Conservation (phyloP, 768 basidiomycete species). For the Cystobasidium tubakii region DNA sequence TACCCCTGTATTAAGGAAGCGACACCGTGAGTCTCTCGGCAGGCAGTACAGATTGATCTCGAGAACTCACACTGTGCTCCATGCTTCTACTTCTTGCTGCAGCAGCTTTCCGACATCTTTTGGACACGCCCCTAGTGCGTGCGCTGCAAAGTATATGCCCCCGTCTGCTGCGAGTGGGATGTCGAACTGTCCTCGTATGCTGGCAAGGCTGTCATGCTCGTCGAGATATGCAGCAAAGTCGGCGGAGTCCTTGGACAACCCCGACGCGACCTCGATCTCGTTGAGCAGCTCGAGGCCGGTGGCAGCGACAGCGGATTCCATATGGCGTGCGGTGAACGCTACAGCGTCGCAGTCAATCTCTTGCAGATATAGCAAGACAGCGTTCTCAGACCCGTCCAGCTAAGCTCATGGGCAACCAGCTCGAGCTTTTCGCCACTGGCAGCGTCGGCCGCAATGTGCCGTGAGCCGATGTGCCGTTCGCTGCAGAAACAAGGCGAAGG, state of each 20-base stretch:
- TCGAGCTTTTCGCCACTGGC: too few relatives aligned
- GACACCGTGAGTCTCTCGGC: too few relatives aligned
- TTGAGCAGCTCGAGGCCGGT: neutral
- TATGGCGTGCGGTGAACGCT: too few relatives aligned
- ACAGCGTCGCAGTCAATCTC: too few relatives aligned
- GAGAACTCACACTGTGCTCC: neutral
- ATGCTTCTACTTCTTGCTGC: neutral
- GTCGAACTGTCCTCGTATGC: neutral
- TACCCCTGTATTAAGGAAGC: neutral
- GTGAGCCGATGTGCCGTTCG: too few relatives aligned
- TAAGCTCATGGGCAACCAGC: too few relatives aligned
- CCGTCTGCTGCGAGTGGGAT: neutral
- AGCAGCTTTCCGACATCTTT: neutral
- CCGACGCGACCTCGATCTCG: neutral
- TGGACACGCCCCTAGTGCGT: neutral
- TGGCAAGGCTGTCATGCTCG: neutral
- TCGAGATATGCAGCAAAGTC: slow-evolving; percentile 8
- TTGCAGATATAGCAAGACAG: too few relatives aligned
- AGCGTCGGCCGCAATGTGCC: too few relatives aligned
- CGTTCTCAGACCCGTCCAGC: too few relatives aligned
- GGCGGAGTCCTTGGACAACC: neutral
- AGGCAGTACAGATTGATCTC: too few relatives aligned
- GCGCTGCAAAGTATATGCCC: neutral
- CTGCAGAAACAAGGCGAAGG: too few relatives aligned
- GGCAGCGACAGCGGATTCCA: too few relatives aligned